Base-by-base conservation (phyloP, 768 basidiomycete species). In the Trametes meyenii region DNA sequence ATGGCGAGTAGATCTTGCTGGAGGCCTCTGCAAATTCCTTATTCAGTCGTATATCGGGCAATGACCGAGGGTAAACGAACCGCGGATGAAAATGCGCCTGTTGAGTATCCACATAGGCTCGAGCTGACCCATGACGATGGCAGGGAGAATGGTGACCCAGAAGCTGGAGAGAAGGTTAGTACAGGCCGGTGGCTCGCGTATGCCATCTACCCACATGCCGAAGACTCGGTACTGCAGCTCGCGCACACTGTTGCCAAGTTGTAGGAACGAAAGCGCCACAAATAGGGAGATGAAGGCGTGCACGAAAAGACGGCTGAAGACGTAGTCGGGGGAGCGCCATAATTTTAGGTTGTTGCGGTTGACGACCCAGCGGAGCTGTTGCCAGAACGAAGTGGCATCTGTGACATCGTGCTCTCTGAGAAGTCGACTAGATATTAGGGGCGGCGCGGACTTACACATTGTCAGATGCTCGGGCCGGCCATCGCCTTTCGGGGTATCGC, bases 241-340 rank as follows among this genome's bases (percentile, higher is more conserved):
- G 57, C 87, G 78, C 60, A 81, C 53, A 64, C 83, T 82, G 62
- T 80, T 78, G 4, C 88, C 88, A 23, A 94, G 76, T 67, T 88
- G 84, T 56, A 96, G 75, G 83, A 93, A 93, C 4, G 89, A 90
- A 36, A 96, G 75, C 29, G 89, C 89, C 61, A 92, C 79, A 71
- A 85, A 85, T 13, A 91, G 75, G 14, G 89, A 85, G 58, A 89
- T 83, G 71, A 86, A 86, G 3, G 81, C 78, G 64, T 90, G 88
- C 16, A 89, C 83, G 72, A 92, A 92, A 24, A 94, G 76, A 19
- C 94, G 85, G 53, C 85, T 92, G 77, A 88, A 94, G 51, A 92
- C 85, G 71, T 95, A 96, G 65, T 93, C 86, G 3, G 92, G 90
- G 10, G 87, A 90, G 56, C 94, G 80, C 89, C 90, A 95, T 13